These are phyloP conservation scores for Cutaneotrichosporon sp. DNA, from an alignment of 1,284 basidiomycete genomes.

Conservation along the genomic window DNA sequence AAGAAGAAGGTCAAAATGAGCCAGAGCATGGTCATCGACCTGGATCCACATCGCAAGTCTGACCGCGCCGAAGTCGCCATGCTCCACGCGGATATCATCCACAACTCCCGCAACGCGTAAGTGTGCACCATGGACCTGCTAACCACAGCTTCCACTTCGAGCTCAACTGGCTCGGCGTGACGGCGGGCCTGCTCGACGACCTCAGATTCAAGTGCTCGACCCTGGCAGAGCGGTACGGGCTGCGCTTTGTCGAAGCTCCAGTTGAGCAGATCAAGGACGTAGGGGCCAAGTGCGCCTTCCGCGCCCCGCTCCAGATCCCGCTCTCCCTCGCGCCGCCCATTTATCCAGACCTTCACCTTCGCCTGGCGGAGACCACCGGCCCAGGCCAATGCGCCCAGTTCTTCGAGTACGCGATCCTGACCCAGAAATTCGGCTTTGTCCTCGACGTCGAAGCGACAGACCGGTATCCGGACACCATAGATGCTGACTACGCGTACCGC, in stretches of 20 bases:
- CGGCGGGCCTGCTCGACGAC: slow-evolving; percentile 92
- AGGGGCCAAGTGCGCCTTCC: slow-evolving; percentile 74
- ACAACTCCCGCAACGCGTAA: slow-evolving; percentile 75
- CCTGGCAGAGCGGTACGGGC: slow-evolving; percentile 80
- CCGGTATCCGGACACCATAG: slow-evolving; percentile 69
- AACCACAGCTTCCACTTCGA: slow-evolving; percentile 73
- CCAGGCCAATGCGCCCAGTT: slow-evolving; percentile 59
- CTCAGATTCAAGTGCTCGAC: slow-evolving; percentile 77
- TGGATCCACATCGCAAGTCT: slow-evolving; percentile 73
- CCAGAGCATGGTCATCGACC: slow-evolving; percentile 79
- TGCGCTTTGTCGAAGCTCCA: slow-evolving; percentile 88
- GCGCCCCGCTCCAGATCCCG: slow-evolving; percentile 75
- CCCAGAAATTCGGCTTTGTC: slow-evolving; percentile 68
- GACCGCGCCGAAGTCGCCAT: slow-evolving; percentile 81
- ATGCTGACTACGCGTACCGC: slow-evolving; percentile 85
- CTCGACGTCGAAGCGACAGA: slow-evolving; percentile 76
- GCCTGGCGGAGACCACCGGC: slow-evolving; percentile 53
- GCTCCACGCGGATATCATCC: slow-evolving; percentile 84
- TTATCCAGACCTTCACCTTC: slow-evolving; percentile 62
- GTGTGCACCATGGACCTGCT: slow-evolving; percentile 12
- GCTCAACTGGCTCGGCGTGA: slow-evolving; percentile 94
- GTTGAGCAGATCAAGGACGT: slow-evolving; percentile 79
- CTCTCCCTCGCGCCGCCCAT: slow-evolving; percentile 67
- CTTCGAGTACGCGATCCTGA: slow-evolving; percentile 75
- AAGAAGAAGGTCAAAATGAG: slow-evolving; percentile 69